Evolutionary conservation across 768 basidiomycete genomes (phyloP), one percentile per base, ranked within the genome.

Genomic region (Macrocybe gigantea): DNA sequence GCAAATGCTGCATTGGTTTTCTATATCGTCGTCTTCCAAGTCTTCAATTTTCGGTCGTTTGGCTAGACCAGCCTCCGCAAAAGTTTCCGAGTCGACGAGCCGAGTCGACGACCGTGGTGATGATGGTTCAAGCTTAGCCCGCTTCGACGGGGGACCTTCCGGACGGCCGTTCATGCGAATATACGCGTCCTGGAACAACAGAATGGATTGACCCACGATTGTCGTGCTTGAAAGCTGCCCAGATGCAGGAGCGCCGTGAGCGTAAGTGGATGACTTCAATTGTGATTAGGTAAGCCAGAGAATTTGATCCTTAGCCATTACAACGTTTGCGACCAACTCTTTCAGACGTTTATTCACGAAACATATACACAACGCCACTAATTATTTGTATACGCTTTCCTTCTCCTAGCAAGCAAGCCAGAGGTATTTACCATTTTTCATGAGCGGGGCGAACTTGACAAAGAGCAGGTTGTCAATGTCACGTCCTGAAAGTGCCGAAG

Each of bases 1-100:
- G 57, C 93, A 97, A 33, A 97, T 95, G 49, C 85, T 82, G 60
- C 93, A 97, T 55, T 82, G 72, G 15, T 84, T 79, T 39, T 75
- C 77, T 5, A 73, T 70, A 0, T 67, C 61, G 2, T 71, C 72
- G 5, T 64, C 70, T 37, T 49, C 49, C 15, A 42, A 38, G 7
- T 50, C 53, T 33, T 43, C 37, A 32, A 33, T 41, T 31, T 38
- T 45, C 10, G 42, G 32, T 14, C 9, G 33, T 38, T 39, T 39
- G 8, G 41, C 47, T 5, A 50, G 46, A 1, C 33, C 13, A 12
- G 14, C 33, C 9, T 42, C 36, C 9, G 5, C 10, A 31, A 14
- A 14, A 13, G 15, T 13, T 38, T 32, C 9, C 22, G 37, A 29
- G 35, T 50, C 49, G 5, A 42, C 45, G 5, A 6, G 9, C n/a